Percentiles rank a stretch among this genome's conserved stretches.
These are phyloP conservation scores for Geranium rotundifolium DNA, from an alignment of 345 rosid genomes.

Conservation along the genomic window DNA sequence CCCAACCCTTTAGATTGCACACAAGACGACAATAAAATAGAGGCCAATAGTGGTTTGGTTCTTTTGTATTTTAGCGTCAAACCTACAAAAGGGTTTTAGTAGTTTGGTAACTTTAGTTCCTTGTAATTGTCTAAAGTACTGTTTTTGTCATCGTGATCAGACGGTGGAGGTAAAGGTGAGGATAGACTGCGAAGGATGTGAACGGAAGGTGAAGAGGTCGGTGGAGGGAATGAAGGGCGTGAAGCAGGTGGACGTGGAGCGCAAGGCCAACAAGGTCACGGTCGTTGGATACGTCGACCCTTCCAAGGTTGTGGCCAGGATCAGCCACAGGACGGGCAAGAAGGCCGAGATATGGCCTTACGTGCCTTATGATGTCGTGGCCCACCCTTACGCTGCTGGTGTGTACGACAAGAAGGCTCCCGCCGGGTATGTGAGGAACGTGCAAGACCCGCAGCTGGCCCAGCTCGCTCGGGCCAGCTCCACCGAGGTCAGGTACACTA, in stretches of 20 bases:
- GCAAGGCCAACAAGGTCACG: conserved; percentile 68
- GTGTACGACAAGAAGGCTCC: conserved; percentile 91
- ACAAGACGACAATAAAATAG: too few relatives aligned
- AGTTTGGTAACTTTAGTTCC: too few relatives aligned
- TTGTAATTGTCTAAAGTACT: too few relatives aligned
- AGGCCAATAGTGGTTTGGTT: too few relatives aligned
- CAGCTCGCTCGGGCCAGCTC: conserved; percentile 93
- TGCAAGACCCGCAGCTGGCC: conserved; percentile 42
- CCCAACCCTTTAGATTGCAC: too few relatives aligned
- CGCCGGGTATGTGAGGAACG: conserved; percentile 62
- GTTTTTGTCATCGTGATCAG: conserved; percentile 22
- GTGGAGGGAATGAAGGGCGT: conserved; percentile 91
- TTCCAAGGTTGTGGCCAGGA: conserved; percentile 57
- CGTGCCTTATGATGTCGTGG: conserved; percentile 81
- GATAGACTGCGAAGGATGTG: conserved; percentile 97
- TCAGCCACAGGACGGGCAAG: conserved; percentile 83
- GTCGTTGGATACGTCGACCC: conserved; percentile 82
- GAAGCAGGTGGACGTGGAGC: conserved; percentile 61
- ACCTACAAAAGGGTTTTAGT: too few relatives aligned
- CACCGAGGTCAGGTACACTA: conserved; percentile 82
- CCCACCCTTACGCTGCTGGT: conserved; percentile 80
- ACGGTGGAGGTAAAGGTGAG: conserved; percentile 85
- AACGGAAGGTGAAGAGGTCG: conserved; percentile 66
- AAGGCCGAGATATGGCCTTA: conserved; percentile 88
- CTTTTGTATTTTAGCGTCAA: too few relatives aligned